A percentile compares a stretch with the other conserved stretches of the same genome.
Conservation (phyloP, 2,329 filamentous ascomycete species). For the Periglandula ipomoeae region DNA sequence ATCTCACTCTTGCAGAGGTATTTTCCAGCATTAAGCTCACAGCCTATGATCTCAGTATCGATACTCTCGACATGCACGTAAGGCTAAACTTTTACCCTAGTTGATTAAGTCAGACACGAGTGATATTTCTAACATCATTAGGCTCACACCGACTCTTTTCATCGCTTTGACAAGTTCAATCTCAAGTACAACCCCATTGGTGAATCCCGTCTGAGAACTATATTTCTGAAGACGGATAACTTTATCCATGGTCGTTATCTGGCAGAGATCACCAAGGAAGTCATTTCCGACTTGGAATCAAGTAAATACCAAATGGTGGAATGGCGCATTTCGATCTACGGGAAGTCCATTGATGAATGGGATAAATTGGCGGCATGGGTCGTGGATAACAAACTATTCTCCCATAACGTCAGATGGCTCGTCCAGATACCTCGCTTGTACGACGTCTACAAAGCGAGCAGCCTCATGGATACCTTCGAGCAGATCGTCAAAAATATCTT, state of each 20-base stretch:
- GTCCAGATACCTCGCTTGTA: slow-evolving; percentile 91
- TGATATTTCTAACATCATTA: slow-evolving; percentile 21
- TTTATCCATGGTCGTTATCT: slow-evolving; percentile 93
- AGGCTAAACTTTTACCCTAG: slow-evolving; percentile 19
- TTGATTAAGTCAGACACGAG: not conserved
- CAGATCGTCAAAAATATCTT: slow-evolving; percentile 88
- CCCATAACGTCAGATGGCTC: slow-evolving; percentile 94
- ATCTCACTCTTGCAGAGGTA: slow-evolving; percentile 83
- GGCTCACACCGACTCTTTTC: slow-evolving; percentile 96
- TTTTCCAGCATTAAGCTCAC: slow-evolving; percentile 97
- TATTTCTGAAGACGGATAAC: slow-evolving; percentile 98
- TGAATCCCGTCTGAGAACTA: slow-evolving; percentile 90
- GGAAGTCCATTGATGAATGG: slow-evolving; percentile 87
- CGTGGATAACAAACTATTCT: slow-evolving; percentile 95
- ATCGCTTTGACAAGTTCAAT: slow-evolving; percentile 99
- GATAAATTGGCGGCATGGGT: slow-evolving; percentile 97
- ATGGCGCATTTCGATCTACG: slow-evolving; percentile 97
- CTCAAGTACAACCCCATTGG: slow-evolving; percentile 97
- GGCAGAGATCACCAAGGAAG: slow-evolving; percentile 95
- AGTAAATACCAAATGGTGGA: slow-evolving; percentile 99
- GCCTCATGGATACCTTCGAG: slow-evolving; percentile 81
- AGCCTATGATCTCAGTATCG: slow-evolving; percentile 94
- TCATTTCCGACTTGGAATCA: slow-evolving; percentile 92
- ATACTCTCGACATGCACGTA: slow-evolving; percentile 97
- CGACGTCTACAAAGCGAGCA: slow-evolving; percentile 88